phyloP scores from a whole-genome alignment of 2,329 filamentous ascomycete species.

The Fonsecaea multimorphosa region DNA sequence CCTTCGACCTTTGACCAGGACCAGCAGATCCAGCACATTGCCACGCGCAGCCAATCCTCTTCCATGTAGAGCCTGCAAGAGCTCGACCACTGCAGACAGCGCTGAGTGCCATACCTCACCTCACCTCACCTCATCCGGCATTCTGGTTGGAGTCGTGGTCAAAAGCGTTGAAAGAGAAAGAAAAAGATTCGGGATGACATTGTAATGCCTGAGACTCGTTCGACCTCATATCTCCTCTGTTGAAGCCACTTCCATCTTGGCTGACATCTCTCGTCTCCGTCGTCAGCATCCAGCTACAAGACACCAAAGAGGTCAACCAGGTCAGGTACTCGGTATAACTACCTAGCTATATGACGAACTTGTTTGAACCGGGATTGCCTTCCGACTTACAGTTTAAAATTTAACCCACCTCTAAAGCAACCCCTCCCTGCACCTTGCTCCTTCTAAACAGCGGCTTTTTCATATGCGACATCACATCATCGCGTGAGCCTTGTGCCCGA shows the following conservation, averaged over 20 bases:
- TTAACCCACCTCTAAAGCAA: background rate
- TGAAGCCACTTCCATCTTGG: background rate
- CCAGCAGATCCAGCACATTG: conserved; percentile 25
- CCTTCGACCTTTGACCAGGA: background rate
- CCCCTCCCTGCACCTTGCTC: conserved; percentile 6
- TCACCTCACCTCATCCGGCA: conserved; percentile 2
- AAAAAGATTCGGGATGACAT: background rate
- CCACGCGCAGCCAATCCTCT: conserved; percentile 12
- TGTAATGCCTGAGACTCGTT: background rate
- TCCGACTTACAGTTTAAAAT: too few species aligned
- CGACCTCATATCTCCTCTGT: background rate
- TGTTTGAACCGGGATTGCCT: conserved; percentile 4
- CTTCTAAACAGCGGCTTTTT: conserved; percentile 2
- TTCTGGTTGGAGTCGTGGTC: background rate
- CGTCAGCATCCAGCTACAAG: background rate
- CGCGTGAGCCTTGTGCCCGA: conserved; percentile 5
- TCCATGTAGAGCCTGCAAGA: background rate
- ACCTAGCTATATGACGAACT: conserved; percentile 2
- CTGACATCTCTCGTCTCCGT: background rate
- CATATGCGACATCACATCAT: conserved; percentile 4
- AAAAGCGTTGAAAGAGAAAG: background rate
- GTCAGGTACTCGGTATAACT: too few species aligned
- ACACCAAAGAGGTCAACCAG: background rate
- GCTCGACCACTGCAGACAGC: background rate
- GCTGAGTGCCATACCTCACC: background rate